A percentile compares a stretch with the other conserved stretches of the same genome.
Conservation (phyloP, 2,329 filamentous ascomycete genomes). For the Aspergillus fructus region DNA sequence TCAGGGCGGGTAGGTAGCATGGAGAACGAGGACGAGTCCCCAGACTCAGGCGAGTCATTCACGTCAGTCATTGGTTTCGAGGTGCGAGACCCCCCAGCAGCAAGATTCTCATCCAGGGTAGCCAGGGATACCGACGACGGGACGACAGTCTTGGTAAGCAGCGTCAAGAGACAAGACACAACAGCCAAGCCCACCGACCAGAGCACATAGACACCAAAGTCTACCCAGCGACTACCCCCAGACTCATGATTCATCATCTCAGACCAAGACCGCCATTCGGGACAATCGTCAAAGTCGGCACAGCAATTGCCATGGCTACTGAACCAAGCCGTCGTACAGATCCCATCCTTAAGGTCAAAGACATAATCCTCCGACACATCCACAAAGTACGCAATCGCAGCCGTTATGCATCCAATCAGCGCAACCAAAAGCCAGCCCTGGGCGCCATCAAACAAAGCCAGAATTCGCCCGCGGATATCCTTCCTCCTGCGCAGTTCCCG, state of each 20-base stretch:
- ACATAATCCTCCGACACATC: slow-evolving; percentile 81
- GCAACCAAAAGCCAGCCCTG: slow-evolving; percentile 95
- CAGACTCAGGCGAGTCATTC: slow-evolving; percentile 42
- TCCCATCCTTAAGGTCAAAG: slow-evolving; percentile 90
- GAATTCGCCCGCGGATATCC: slow-evolving; percentile 77
- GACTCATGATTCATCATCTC: slow-evolving; percentile 57
- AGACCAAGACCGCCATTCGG: slow-evolving; percentile 65
- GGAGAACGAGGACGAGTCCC: slow-evolving; percentile 36
- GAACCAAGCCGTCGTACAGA: slow-evolving; percentile 73
- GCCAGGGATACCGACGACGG: slow-evolving; percentile 83
- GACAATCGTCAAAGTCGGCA: slow-evolving; percentile 53
- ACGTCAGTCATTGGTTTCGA: slow-evolving; percentile 46
- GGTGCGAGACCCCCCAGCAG: slow-evolving; percentile 56
- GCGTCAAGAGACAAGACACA: slow-evolving; percentile 73
- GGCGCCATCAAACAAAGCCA: slow-evolving; percentile 76
- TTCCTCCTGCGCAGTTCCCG: slow-evolving; percentile 78
- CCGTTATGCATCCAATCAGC: slow-evolving; percentile 82
- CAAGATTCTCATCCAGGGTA: slow-evolving; percentile 90
- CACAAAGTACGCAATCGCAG: slow-evolving; percentile 81
- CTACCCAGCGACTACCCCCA: slow-evolving; percentile 59
- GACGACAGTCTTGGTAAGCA: slow-evolving; percentile 91
- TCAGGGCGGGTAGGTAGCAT: slow-evolving; percentile 52
- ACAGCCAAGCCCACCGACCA: slow-evolving; percentile 70
- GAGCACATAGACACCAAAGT: slow-evolving; percentile 73
- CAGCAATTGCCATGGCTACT: slow-evolving; percentile 69